Evolutionary conservation across 176 grass and related monocot genomes (phyloP).

Genomic region (Chrysopogon serrulatus): DNA sequence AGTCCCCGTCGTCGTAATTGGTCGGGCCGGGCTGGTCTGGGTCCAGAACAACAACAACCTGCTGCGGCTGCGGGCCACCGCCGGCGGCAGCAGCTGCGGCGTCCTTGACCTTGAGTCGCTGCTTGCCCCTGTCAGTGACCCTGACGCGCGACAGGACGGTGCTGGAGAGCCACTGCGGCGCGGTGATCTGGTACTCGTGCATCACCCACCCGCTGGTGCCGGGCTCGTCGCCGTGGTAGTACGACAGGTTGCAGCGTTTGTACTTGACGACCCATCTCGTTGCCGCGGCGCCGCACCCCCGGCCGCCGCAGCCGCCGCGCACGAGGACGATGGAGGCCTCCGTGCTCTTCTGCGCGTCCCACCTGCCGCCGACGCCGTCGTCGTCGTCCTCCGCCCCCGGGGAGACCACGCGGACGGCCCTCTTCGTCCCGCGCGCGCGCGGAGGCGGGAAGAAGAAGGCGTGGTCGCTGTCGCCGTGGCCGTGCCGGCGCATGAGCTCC

Average conservation of each 20-base stretch:
- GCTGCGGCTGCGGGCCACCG: not conserved
- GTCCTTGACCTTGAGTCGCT: not conserved
- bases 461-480: not conserved
- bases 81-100: too few species aligned
- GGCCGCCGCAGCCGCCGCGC: too few species aligned
- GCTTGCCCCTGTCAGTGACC: not conserved
- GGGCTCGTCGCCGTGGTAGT: rapidly evolving
- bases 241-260: not conserved
- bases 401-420: too few species aligned
- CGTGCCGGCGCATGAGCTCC: not conserved
- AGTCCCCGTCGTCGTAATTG: not conserved
- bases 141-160: slow-evolving; percentile 9
- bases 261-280: not conserved
- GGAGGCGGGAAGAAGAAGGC: slow-evolving; percentile 7
- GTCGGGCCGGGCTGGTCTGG: not conserved
- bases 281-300: not conserved
- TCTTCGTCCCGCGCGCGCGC: too few species aligned
- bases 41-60: not conserved
- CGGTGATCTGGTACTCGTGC: not conserved
- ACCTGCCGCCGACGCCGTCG: too few species aligned
- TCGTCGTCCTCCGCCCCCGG: too few species aligned
- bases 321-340: too few species aligned
- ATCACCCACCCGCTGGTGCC: not conserved
- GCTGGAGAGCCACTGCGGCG: not conserved
- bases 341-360: too few species aligned